A percentile compares a stretch with the other conserved stretches of the same genome.
Conservation (phyloP, 768 basidiomycete species). For the Boletus patriciae region DNA sequence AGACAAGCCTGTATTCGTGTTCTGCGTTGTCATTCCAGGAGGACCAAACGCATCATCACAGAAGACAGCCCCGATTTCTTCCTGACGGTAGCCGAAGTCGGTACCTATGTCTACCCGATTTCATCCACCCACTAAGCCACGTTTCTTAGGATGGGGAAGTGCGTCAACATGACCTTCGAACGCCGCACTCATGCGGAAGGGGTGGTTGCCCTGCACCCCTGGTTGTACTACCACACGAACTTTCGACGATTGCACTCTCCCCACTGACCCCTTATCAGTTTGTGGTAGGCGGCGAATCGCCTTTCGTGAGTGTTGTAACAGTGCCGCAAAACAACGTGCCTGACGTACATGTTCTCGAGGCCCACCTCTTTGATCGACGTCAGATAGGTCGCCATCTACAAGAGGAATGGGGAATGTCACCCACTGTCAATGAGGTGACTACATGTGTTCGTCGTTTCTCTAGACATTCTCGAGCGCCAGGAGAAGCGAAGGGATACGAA, state of each 20-base stretch:
- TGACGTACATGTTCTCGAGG: constrained; percentile 12
- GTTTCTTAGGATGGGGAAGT: constrained; percentile 74
- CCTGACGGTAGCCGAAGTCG: constrained; percentile 75
- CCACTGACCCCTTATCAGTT: constrained; percentile 80
- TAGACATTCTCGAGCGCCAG: constrained; percentile 38
- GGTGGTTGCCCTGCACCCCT: constrained; percentile 69
- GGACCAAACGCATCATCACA: constrained; percentile 78
- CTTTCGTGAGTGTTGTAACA: constrained; percentile 53
- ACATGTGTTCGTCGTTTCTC: constrained; percentile 85
- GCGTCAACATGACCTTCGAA: constrained; percentile 82
- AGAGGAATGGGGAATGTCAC: constrained; percentile 70
- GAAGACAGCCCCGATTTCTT: constrained; percentile 78
- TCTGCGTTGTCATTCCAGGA: constrained; percentile 66
- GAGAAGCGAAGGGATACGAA: constrained; percentile 42
- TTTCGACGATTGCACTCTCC: constrained; percentile 75
- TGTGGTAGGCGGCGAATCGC: constrained; percentile 79
- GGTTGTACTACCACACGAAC: constrained; percentile 58
- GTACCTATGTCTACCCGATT: constrained; percentile 17
- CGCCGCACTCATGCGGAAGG: constrained; percentile 58
- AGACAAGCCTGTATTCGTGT: constrained; percentile 50
- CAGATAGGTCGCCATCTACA: constrained; percentile 60
- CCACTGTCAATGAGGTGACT: constrained; percentile 50
- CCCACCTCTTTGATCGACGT: constrained; percentile 72
- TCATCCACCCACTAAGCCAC: constrained; percentile 13
- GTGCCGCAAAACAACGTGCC: not conserved